phyloP scores from a whole-genome alignment of 2,329 filamentous ascomycete species.

The Myriangium duriaei region DNA sequence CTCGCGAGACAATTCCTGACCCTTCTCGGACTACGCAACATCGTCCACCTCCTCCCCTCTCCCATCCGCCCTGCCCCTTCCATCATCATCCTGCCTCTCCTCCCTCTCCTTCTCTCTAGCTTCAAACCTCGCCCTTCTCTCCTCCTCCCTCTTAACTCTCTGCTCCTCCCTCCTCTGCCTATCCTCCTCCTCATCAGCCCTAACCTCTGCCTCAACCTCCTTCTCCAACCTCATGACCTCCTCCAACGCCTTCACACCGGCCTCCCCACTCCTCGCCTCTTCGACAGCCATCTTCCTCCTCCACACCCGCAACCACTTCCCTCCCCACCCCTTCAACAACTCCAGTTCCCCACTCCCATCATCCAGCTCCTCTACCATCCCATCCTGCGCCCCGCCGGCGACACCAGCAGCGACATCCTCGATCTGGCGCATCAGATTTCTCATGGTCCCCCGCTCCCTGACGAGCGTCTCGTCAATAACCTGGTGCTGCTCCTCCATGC shows the following conservation, averaged over 20 bases:
- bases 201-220: constrained; percentile 13
- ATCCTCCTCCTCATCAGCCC: constrained; percentile 21
- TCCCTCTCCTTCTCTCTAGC: constrained; percentile 1
- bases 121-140: constrained; percentile 7
- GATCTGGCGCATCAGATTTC: constrained; percentile 66
- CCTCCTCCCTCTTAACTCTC: constrained; percentile 6
- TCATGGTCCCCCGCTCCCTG: constrained; percentile 61
- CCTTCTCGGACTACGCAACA: background rate
- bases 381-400: constrained; percentile 60
- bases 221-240: constrained; percentile 15
- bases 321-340: constrained; percentile 66
- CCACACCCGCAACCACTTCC: constrained; percentile 78
- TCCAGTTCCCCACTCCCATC: constrained; percentile 43
- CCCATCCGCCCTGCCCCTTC: constrained; percentile 7
- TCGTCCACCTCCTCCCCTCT: constrained; percentile 5
- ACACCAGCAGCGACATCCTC: constrained; percentile 65
- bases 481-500: constrained; percentile 41
- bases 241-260: constrained; percentile 36
- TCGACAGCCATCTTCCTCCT: constrained; percentile 71
- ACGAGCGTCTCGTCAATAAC: constrained; percentile 54
- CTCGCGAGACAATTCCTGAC: too few species aligned
- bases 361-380: constrained; percentile 55
- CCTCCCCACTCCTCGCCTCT: constrained; percentile 55
- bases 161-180: constrained; percentile 8
- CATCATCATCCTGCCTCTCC: constrained; percentile 2